Base-by-base conservation (phyloP, 139 green algal species). In the Ostreobium quekettii region DNA sequence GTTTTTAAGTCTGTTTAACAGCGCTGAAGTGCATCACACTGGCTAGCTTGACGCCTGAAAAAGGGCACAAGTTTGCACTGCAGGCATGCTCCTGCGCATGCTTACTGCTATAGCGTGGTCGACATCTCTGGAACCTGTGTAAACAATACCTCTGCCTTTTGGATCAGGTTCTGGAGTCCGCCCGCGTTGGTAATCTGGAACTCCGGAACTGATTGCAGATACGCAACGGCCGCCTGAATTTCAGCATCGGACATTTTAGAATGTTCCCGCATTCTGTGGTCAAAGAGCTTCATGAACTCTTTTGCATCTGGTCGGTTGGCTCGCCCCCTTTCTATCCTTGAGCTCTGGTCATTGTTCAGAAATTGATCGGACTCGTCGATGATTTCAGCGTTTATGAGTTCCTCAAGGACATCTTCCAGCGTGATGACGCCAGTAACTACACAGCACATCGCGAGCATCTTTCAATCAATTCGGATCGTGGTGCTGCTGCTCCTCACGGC, bases 351-450 rank as follows among this genome's bases (percentile, higher is more conserved):
- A 33, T 74, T 74, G 1, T 65, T 39, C 19, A 71, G 6, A 36
- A 69, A 74, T 15, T 35, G 47, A 56, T 74, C 68, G 36, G 46
- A 59, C 48, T 74, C 68, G 60, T 74, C 68, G 28, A 74, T 36
- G 68, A 74, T 74, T 66, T 74, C 68, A 57, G 58, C 60, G 32
- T 76, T 70, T 32, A 76, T 66, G 7, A 76, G 36, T 46, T 76
- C 71, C 58, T 76, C 71, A 32, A 76, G 60, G 8, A 76, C 64
- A 58, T 76, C 71, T 60, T 76, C 71, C 1, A 76, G 62, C 0
- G 71, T 76, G 46, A 76, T 72, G 22, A 76, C 71, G 19, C 71
- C 71, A 19, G 37, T 76, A n/a, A 67, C 60, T 58, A 39, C 37
- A 61, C 48, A 49, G 35, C 30, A n/a, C n/a, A 53, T 53, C 19